These are phyloP conservation scores for Dryas integrifolia DNA, from an alignment of 331 rosid genomes.

Conservation along the genomic window DNA sequence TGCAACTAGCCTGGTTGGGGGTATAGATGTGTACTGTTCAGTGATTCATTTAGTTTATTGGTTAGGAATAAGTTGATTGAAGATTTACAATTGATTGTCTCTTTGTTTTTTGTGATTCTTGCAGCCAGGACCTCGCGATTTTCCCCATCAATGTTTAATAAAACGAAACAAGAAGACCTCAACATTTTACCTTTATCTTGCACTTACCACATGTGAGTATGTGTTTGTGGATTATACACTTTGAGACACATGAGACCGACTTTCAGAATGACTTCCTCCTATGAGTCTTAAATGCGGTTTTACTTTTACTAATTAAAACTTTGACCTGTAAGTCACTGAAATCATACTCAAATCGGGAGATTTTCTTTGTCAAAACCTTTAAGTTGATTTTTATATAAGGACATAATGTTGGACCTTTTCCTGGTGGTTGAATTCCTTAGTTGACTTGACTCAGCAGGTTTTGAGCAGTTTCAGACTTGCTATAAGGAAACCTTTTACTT, in stretches of 20 bases:
- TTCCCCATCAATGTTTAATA: slow-evolving; percentile 77
- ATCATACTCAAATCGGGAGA: background rate
- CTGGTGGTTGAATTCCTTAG: background rate
- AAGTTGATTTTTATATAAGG: background rate
- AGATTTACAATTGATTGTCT: slow-evolving; percentile 22
- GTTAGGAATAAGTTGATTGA: background rate
- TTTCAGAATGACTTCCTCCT: slow-evolving; percentile 13
- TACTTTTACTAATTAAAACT: background rate
- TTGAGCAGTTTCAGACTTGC: background rate
- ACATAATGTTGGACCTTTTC: background rate
- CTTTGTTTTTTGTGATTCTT: slow-evolving; percentile 37
- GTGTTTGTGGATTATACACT: background rate
- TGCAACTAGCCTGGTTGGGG: background rate
- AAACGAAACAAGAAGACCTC: slow-evolving; percentile 85
- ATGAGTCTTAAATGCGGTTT: slow-evolving; percentile 23
- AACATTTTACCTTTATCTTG: slow-evolving; percentile 70
- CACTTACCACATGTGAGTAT: slow-evolving; percentile 76
- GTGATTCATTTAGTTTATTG: background rate
- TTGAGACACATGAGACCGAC: slow-evolving; percentile 16
- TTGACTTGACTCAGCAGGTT: slow-evolving; percentile 39
- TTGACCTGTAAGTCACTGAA: background rate
- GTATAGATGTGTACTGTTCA: background rate
- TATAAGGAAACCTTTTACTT: background rate
- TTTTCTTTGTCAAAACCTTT: slow-evolving; percentile 2
- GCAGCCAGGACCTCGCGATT: slow-evolving; percentile 87